Evolutionary conservation across 768 basidiomycete genomes (phyloP), one percentile per base, ranked within the genome.

Genomic region (Kondoa malvinella): DNA sequence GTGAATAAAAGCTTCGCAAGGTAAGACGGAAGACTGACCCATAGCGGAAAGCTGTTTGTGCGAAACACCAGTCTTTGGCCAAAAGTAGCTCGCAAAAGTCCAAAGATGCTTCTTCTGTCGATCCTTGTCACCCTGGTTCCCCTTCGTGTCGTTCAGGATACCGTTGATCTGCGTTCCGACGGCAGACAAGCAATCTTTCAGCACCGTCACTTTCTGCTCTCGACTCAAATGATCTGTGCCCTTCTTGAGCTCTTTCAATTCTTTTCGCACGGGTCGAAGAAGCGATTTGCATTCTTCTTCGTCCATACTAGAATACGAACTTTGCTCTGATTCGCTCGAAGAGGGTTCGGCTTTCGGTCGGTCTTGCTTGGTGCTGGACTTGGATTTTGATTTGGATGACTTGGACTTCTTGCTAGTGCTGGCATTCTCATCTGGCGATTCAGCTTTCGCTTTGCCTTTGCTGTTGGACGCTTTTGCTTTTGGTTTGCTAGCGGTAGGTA

Each of bases 231-330:
- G 86, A 70, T 91, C 92, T 29, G 91, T 92, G 15, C 89, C 89
- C 59, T 89, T 78, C 77, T 96, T 97, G 56, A 99, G 82, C 80
- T 90, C 87, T 86, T 96, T 97, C 71, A 97, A 81, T 76, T 95
- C 89, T 77, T 89, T 89, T 81, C 97, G 97, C 68, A 96, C 95
- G 4, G 95, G 95, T 60, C 95, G 85, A 64, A 97, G 76, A 75
- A 92, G 88, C 77, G 95, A 92, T 78, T 99, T 99, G 17, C 92
- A 74, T 27, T 50, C 56, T 25, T 50, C 72, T 25, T 73, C 73
- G 66, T 75, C 73, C 72, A 73, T 75, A 58, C 62, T 68, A 12
- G 67, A 67, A 64, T 58, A 63, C 60, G 40, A 56, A 58, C 50
- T 29, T n/a, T 71, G 65, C 26, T 81, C 91, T 87, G 89, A 92